Base-by-base conservation (phyloP, 345 rosid species). In the Brassica nigra region DNA sequence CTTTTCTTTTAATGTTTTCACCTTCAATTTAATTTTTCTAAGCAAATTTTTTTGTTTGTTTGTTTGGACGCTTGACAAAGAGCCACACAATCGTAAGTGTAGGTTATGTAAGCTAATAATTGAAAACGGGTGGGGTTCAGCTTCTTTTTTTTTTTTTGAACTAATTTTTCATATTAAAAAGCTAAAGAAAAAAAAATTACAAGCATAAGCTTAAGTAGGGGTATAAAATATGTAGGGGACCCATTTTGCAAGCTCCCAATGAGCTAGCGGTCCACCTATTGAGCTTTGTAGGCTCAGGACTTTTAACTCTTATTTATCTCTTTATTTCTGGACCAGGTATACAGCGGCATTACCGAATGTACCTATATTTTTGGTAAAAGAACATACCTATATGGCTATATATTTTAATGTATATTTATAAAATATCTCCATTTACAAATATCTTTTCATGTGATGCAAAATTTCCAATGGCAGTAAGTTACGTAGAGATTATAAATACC, bases 211-310 rank as follows among this genome's bases (percentile, higher is more conserved):
- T n/a, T n/a, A n/a, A n/a, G n/a, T n/a, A n/a, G n/a, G n/a, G n/a
- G 59, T 72, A 59, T 30, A 20, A 3, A 78, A 65, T 71, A 8
- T 12, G 0, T 66, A 42, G 6, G 49, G 81, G 61, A 8, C 20
- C 66, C 66, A 54, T 65, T 28, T 29, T 4, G 3, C 16, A 65
- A 78, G 73, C 65, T 52, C 71, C 61, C 71, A 71, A 78, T 37
- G 67, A 71, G 66, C 27, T 23, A 37, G 49, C 2, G 61, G 72
- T 78, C 81, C 81, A 71, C 59, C 57, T 2, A 71, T 64, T 78
- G 72, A 78, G 71, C 61, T 54, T 23, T 78, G 76, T 78, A 49
- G 81, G 81, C 81, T 71, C 81, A 64, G 16, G 37, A 54, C 58
- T 4, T 27, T 52, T 34, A 77, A 52, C 66, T 71, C 8, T 4